Evolutionary conservation across 2,329 filamentous ascomycete species (phyloP).

Genomic region (Dryadomyces quercivorus): DNA sequence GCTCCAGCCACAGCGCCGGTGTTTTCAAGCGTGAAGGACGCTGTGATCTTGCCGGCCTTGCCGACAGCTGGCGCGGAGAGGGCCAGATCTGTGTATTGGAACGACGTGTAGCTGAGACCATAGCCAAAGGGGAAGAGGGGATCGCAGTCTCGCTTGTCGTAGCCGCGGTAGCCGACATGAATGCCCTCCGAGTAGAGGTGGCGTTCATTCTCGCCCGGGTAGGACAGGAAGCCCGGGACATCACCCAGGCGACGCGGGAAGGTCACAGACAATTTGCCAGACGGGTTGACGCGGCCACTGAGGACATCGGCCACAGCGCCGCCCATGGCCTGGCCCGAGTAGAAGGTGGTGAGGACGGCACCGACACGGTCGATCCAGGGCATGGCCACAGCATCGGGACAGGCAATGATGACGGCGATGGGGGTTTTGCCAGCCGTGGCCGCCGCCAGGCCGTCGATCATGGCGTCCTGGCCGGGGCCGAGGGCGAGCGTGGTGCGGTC

Average conservation of each 20-base stretch:
- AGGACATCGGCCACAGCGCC: slow-evolving; percentile 56
- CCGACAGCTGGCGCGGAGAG: slow-evolving; percentile 7
- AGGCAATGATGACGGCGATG: slow-evolving; percentile 57
- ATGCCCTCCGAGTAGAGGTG: slow-evolving; percentile 63
- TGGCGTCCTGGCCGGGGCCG: slow-evolving; percentile 45
- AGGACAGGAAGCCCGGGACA: slow-evolving; percentile 68
- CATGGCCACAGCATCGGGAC: slow-evolving; percentile 54
- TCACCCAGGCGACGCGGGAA: slow-evolving; percentile 58
- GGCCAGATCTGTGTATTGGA: slow-evolving; percentile 29
- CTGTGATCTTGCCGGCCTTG: slow-evolving; percentile 17
- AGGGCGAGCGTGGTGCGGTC: slow-evolving; percentile 46
- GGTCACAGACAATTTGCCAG: slow-evolving; percentile 52
- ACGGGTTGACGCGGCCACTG: slow-evolving; percentile 50
- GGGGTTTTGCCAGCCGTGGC: slow-evolving; percentile 38
- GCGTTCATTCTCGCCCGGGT: slow-evolving; percentile 39
- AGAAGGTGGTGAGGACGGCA: slow-evolving; percentile 58
- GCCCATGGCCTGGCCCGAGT: slow-evolving; percentile 56
- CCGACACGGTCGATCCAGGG: slow-evolving; percentile 56
- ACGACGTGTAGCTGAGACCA: slow-evolving; percentile 66
- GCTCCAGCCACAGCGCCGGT: slow-evolving; percentile 34
- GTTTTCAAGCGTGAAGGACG: slow-evolving; percentile 44
- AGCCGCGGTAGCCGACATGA: slow-evolving; percentile 70
- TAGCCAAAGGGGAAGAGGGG: slow-evolving; percentile 69
- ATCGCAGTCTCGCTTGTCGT: slow-evolving; percentile 53
- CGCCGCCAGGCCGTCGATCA: slow-evolving; percentile 47